Conservation (phyloP, 2,329 filamentous ascomycete species). For the Chaetomiaceae sp. region DNA sequence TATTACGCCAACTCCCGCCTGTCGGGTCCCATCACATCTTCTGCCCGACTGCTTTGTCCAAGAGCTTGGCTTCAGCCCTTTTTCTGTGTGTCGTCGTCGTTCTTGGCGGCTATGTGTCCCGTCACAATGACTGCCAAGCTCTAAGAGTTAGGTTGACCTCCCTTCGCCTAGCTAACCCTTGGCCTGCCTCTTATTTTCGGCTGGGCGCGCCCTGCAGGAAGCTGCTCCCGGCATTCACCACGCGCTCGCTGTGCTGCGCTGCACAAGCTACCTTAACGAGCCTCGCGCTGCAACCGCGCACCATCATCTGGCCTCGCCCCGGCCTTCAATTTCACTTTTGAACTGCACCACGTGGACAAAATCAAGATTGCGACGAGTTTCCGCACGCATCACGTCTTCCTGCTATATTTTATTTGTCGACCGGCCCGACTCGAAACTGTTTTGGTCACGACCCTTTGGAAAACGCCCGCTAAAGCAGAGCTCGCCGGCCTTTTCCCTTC, state of each 20-base stretch:
- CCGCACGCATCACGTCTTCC: no score
- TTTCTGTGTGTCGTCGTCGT: background rate
- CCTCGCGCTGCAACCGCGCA: background rate
- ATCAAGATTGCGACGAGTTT: background rate
- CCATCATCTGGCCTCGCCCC: background rate
- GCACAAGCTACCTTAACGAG: background rate
- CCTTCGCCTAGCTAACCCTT: background rate
- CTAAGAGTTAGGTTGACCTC: no score
- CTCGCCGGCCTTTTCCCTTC: no score
- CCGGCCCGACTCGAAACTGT: no score
- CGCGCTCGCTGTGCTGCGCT: no score
- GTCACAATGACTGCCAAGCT: no score
- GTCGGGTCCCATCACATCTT: background rate
- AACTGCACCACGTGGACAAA: background rate
- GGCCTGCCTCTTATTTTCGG: background rate
- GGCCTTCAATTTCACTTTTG: background rate
- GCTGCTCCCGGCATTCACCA: constrained; percentile 4
- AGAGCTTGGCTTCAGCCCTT: background rate
- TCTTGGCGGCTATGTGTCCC: no score
- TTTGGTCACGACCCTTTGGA: no score
- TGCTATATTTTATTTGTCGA: no score
- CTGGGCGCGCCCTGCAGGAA: constrained; percentile 4
- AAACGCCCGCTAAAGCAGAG: no score
- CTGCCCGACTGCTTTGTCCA: background rate
- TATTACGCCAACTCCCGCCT: constrained; percentile 14